These are phyloP conservation scores for Amauroascus verrucosus DNA, from an alignment of 2,329 filamentous ascomycete genomes.

Conservation along the genomic window DNA sequence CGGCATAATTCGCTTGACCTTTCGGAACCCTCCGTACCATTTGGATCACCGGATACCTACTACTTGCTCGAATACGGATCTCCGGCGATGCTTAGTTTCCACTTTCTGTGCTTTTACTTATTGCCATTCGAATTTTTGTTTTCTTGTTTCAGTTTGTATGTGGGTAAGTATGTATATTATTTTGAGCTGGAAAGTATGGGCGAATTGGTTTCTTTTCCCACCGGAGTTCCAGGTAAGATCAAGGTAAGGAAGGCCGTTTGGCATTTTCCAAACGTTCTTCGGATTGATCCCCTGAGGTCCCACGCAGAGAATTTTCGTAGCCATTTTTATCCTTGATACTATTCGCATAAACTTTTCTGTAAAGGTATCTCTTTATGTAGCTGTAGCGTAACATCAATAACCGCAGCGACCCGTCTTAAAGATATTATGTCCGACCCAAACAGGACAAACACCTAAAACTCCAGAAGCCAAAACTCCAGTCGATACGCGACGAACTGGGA, in stretches of 20 bases:
- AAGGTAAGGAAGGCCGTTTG: constrained; percentile 36
- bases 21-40: not conserved
- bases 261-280: constrained; percentile 15
- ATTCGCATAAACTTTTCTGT: constrained; percentile 1
- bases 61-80: not conserved
- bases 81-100: not conserved
- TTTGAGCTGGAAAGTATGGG: constrained; percentile 11
- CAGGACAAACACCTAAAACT: too few relatives aligned
- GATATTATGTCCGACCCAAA: constrained; percentile 9
- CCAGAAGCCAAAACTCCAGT: too few relatives aligned
- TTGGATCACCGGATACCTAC: not conserved
- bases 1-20: not conserved
- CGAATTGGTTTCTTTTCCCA: constrained; percentile 12
- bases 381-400: constrained; percentile 1
- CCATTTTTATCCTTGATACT: not conserved
- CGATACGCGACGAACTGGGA: not conserved
- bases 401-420: not conserved
- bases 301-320: constrained; percentile 9
- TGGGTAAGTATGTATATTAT: constrained; percentile 39
- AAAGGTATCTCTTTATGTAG: not conserved
- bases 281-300: constrained; percentile 15
- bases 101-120: constrained; percentile 9
- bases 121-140: constrained; percentile 18
- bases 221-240: constrained; percentile 32
- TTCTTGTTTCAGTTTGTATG: constrained; percentile 25